Evolutionary conservation across 1,284 basidiomycete species (phyloP).

Genomic region (Anthracocystis setariae): DNA sequence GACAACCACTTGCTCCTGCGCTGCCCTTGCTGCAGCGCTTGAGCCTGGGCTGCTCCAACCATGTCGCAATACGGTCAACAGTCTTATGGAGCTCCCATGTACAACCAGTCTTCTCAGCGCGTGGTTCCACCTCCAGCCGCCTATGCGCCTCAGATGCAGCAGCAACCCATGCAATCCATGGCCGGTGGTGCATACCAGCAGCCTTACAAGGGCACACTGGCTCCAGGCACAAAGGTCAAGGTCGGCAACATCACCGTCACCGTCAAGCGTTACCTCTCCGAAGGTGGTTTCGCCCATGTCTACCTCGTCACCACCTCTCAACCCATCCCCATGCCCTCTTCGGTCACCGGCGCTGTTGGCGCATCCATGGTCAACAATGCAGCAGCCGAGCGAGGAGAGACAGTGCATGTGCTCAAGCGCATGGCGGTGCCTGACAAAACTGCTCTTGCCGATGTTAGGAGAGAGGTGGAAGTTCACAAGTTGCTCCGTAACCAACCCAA

Average conservation of each 20-base stretch:
- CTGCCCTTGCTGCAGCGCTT: constrained; percentile 4
- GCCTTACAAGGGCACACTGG: constrained; percentile 51
- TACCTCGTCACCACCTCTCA: constrained; percentile 89
- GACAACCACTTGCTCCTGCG: neutral
- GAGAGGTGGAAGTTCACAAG: constrained; percentile 97
- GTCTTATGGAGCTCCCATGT: constrained; percentile 18
- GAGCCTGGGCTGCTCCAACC: constrained; percentile 9
- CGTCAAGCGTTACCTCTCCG: constrained; percentile 87
- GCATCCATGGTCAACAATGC: constrained; percentile 36
- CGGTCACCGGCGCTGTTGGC: constrained; percentile 32
- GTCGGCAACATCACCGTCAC: constrained; percentile 90
- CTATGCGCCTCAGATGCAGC: constrained; percentile 31
- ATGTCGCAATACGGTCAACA: constrained; percentile 49
- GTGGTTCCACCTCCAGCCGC: constrained; percentile 6
- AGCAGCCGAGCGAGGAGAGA: constrained; percentile 69
- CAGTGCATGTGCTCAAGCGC: constrained; percentile 94
- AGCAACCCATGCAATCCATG: constrained; percentile 17
- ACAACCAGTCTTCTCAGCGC: constrained; percentile 17
- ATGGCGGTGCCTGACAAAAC: constrained; percentile 91
- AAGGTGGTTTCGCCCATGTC: constrained; percentile 98
- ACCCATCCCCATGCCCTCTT: constrained; percentile 73
- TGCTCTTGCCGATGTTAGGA: constrained; percentile 92
- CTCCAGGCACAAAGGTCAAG: constrained; percentile 82
- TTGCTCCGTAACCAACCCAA: constrained; percentile 88
- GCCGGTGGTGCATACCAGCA: constrained; percentile 29